Evolutionary conservation across 2,329 filamentous ascomycete genomes (phyloP), one percentile per base, ranked within the genome.

Genomic region (Penicillium brasilianum): DNA sequence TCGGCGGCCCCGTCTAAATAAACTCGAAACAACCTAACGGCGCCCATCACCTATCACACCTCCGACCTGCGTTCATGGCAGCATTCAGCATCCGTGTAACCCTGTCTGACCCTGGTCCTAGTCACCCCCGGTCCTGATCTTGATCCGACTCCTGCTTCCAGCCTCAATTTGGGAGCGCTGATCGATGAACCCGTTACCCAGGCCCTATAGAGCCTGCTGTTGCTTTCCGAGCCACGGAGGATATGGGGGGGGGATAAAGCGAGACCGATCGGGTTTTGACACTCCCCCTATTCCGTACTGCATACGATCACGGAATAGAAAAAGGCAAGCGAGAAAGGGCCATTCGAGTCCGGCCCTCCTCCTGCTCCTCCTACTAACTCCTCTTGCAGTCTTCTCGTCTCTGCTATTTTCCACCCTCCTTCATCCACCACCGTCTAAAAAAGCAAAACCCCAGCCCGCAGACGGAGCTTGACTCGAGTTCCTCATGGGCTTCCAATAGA

Each of bases 11-110:
- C 61, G 59, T 71, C 62, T 64, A 70, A 75, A 76, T 76, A 72
- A 76, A 77, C 73, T 73, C 72, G 75, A 77, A 77, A 77, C 76
- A 74, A 62, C 65, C 75, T 76, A 77, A 77, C 72, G 71, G 73
- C 65, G 65, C 62, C 67, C 63, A 66, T 66, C 66, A 60, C 61
- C 53, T 52, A 25, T 51, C 36, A 39, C 44, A 39, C 22, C 39
- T 34, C 25, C 18, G 36, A 22, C 34, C 49, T 62, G 56, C 52
- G 58, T 69, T 68, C 61, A 39, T 64, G 62, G 22, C 34, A 25
- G 32, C 50, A 51, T 53, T 54, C 57, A 57, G 44, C 25, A 55
- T 41, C 52, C 43, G 60, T 68, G 64, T 59, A 60, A 67, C 62
- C 62, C 55, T 61, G 59, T 55, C 37, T 28, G 8, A n/a, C 25